Base-by-base conservation (phyloP, 2,329 filamentous ascomycete genomes). In the Alternaria sp. region DNA sequence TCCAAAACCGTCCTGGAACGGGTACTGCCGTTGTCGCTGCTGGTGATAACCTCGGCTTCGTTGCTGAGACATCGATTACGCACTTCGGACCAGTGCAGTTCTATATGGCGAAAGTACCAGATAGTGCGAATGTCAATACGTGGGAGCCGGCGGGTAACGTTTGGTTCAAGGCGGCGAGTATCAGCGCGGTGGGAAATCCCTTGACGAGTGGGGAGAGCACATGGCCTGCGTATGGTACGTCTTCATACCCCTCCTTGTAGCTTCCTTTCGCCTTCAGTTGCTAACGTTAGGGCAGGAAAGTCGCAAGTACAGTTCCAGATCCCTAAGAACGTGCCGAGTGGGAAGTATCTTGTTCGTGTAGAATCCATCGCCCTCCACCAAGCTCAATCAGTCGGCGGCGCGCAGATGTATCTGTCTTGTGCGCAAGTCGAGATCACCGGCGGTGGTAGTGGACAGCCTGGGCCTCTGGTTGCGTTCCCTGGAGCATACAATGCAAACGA, bases 31-130 rank as follows among this genome's bases (percentile, higher is more conserved):
- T 76, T 46, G 79, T 84, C 7, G 80, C 81, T 10, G 84, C 84
- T 15, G 83, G 84, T 19, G 77, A 78, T 11, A 81, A 79, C 1
- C 71, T 86, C 1, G 77, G 78, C n/a, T 84, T 84, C 76, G 81
- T 81, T 15, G 80, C 82, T 13, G 79, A 80, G 45, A 66, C 82
- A 1, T 76, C 78, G 28, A 78, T 86, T 1, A 82, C 80, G 26
- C 86, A 89, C 74, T 82, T 85, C 62, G 86, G 86, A 2, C 86
- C 86, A 15, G 84, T 84, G 3, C 77, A 86, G 66, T 85, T 85
- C 2, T 87, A 87, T 70, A 80, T 88, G 61, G 86, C 86, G 69
- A 86, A 85, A 71, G 85, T 75, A 15, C 76, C 76, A 3, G 69
- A 70, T 26, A 62, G 61, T 30, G 65, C 65, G 11, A 62, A 74